These are phyloP conservation scores for Thoreauomyces humboldtii DNA, from an alignment of 192 early-diverging fungal species.

Conservation along the genomic window DNA sequence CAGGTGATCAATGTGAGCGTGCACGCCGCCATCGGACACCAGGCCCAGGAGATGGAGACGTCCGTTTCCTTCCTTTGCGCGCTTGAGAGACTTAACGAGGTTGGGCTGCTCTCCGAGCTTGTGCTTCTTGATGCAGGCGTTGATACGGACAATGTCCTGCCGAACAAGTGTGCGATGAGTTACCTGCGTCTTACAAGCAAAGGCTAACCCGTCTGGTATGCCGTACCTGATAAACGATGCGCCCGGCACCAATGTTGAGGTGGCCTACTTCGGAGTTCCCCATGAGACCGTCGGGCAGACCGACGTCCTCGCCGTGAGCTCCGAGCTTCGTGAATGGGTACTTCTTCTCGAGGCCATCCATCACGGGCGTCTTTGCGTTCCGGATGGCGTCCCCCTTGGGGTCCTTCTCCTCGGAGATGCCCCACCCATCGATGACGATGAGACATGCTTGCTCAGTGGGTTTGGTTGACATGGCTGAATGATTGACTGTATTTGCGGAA, in stretches of 20 bases:
- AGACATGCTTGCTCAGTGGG: slow-evolving; percentile 69
- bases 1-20: slow-evolving; percentile 92
- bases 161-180: background rate
- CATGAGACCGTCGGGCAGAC: slow-evolving; percentile 98
- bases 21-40: slow-evolving; percentile 98
- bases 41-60: slow-evolving; percentile 93
- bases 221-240: slow-evolving; percentile 92
- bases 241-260: slow-evolving; percentile 98
- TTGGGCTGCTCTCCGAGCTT: slow-evolving; percentile 70
- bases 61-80: slow-evolving; percentile 79
- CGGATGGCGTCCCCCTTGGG: slow-evolving; percentile 86
- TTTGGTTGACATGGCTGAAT: too few relatives aligned
- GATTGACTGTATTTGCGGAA: too few relatives aligned
- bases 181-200: too few relatives aligned
- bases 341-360: slow-evolving; percentile 70
- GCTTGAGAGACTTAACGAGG: slow-evolving; percentile 79
- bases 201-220: too few relatives aligned
- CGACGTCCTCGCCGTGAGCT: slow-evolving; percentile 95
- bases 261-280: slow-evolving; percentile 99
- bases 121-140: slow-evolving; percentile 84
- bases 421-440: slow-evolving; percentile 98
- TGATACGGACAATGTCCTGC: slow-evolving; percentile 98
- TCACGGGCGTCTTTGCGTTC: slow-evolving; percentile 90
- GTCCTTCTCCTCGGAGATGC: slow-evolving; percentile 67
- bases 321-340: slow-evolving; percentile 75